phyloP scores from a whole-genome alignment of 2,329 filamentous ascomycete genomes.

The Claviceps citrina region DNA sequence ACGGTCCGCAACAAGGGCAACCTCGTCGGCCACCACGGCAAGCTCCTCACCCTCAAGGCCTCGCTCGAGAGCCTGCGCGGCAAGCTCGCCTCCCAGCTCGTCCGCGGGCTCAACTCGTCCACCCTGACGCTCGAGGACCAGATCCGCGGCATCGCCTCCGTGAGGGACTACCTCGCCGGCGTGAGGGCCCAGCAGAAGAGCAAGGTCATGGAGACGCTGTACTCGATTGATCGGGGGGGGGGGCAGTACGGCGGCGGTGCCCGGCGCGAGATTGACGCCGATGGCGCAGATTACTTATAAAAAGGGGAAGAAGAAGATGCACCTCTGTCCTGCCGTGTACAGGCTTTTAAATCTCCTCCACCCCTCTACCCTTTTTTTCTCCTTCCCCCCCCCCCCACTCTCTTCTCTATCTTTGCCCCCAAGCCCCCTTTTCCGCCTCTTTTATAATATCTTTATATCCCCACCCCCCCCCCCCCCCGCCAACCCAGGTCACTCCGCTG shows the following conservation, averaged over 20 bases:
- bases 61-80: constrained; percentile 72
- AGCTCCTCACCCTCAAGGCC: constrained; percentile 68
- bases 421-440: no score
- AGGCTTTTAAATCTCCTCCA: no score
- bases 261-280: not conserved
- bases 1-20: constrained; percentile 80
- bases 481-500: no score
- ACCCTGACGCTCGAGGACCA: constrained; percentile 70
- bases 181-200: constrained; percentile 68
- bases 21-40: constrained; percentile 72
- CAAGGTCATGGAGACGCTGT: constrained; percentile 63
- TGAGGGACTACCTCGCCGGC: constrained; percentile 60
- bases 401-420: no score
- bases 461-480: no score
- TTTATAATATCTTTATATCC: no score
- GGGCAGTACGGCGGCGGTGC: not conserved
- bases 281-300: not conserved
- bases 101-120: constrained; percentile 52
- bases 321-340: no score
- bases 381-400: no score
- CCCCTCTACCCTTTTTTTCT: no score
- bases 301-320: no score
- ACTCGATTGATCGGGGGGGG: constrained; percentile 8
- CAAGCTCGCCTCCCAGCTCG: constrained; percentile 71
- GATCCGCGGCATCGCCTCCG: constrained; percentile 66